Base-by-base conservation (phyloP, 78 protist species). In the Speleostelium caveatum region DNA sequence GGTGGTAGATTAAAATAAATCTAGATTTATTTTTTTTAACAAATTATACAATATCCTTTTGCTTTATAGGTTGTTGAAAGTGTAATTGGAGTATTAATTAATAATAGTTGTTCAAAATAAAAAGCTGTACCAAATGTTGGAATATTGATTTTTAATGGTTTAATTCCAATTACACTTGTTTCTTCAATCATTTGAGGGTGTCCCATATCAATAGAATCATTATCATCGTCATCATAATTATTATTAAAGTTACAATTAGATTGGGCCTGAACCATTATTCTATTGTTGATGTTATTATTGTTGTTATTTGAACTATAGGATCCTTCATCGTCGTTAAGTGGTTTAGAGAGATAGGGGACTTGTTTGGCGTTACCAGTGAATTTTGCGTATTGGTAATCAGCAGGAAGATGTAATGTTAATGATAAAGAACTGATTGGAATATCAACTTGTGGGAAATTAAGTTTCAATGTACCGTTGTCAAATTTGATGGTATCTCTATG, bases 121-220 rank as follows among this genome's bases (percentile, higher is more conserved):
- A 69, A n/a, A 0, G 7, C 19, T 3, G 21, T 35, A 33, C 91
- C 91, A 33, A 66, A 4, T 16, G 26, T 56, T 56, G 91, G 91
- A 2, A 83, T 58, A 33, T 69, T 83, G 6, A 83, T 71, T n/a
- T 24, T 68, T 10, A 83, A 55, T 59, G 91, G 91, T 59, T 83
- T 83, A 2, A 83, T 45, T 24, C 91, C 91, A 42, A 63, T 51
- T 4, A 72, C 59, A 28, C 49, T 67, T n/a, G 53, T 59, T 1
- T 66, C 67, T 10, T 45, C 10, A 36, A 36, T 55, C 5, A 55
- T 21, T 30, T 28, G 30, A 10, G 42, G 41, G 10, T 10, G 10
- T 33, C 19, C 2, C n/a, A n/a, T n/a, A n/a, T 0, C 38, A n/a
- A 35, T 51, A 8, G 24, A 10, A 28, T 19, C 35, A 41, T 38